Conservation (phyloP, 495 filamentous ascomycete genomes). For the Aeminium ludgeri region DNA sequence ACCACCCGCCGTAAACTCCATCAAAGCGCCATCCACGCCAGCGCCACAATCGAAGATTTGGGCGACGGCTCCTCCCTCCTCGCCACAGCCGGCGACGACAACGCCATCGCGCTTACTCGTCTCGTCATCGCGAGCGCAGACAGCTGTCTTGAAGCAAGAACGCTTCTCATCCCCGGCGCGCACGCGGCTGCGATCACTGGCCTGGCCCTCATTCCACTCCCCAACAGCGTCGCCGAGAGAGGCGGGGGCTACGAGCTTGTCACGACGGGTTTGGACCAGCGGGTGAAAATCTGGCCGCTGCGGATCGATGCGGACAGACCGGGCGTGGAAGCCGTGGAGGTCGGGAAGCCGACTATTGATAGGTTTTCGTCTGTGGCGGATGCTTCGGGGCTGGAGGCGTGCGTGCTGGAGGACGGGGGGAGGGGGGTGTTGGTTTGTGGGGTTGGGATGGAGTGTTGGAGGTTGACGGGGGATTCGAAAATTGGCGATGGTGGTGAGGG, state of each 20-base stretch:
- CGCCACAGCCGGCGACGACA: conserved; percentile 72
- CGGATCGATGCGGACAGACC: conserved; percentile 22
- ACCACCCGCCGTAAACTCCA: conserved; percentile 31
- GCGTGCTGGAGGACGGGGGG: conserved; percentile 6
- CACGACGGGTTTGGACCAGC: conserved; percentile 65
- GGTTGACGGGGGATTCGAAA: conserved; percentile 1
- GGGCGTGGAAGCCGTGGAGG: conserved; percentile 26
- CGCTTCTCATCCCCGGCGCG: conserved; percentile 47
- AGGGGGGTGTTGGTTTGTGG: conserved; percentile 33
- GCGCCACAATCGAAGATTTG: conserved; percentile 23
- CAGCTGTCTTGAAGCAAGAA: conserved; percentile 7
- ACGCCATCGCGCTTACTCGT: conserved; percentile 45
- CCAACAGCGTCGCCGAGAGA: not conserved
- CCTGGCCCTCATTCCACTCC: conserved; percentile 30
- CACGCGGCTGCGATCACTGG: conserved; percentile 71
- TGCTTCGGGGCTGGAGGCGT: conserved; percentile 32
- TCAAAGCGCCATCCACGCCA: conserved; percentile 56
- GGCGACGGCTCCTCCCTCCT: conserved; percentile 30
- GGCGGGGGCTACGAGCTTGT: conserved; percentile 25
- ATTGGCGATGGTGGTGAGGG: too few relatives aligned
- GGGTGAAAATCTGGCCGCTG: conserved; percentile 55
- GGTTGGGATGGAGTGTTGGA: conserved; percentile 38
- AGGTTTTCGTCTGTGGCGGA: conserved; percentile 51
- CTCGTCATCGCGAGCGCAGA: not conserved
- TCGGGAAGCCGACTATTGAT: conserved; percentile 29